These are phyloP conservation scores for Prototheca stagnorum DNA, from an alignment of 163 green algal species.

Conservation along the genomic window DNA sequence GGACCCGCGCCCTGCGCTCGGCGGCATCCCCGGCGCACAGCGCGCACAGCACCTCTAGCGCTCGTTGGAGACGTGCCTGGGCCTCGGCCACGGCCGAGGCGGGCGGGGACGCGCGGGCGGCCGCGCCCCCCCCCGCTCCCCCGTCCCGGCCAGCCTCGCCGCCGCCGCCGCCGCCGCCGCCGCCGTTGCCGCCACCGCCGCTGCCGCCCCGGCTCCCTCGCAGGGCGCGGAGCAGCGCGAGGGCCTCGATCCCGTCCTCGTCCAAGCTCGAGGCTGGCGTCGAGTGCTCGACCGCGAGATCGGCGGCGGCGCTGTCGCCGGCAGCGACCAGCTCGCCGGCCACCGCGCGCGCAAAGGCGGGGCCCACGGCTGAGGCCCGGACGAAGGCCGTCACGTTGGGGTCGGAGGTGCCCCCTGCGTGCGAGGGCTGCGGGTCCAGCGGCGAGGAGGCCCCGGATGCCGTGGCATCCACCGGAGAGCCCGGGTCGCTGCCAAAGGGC, in stretches of 20 bases:
- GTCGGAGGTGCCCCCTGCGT: slow-evolving; percentile 7
- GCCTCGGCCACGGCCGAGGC: neutral
- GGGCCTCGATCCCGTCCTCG: no score
- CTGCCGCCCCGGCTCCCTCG: no score
- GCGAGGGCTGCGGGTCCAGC: neutral
- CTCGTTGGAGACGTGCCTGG: no score
- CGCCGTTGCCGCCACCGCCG: neutral
- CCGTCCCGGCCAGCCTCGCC: no score
- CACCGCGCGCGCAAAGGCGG: slow-evolving; percentile 18
- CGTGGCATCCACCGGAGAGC: no score
- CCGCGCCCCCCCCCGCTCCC: neutral
- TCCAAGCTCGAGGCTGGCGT: no score
- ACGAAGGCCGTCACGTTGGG: slow-evolving; percentile 16
- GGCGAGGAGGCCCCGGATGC: neutral
- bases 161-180: neutral
- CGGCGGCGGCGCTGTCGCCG: no score
- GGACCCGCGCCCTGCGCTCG: slow-evolving; percentile 40
- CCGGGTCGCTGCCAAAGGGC: neutral
- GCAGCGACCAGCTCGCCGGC: slow-evolving; percentile 17
- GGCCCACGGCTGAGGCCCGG: slow-evolving; percentile 14
- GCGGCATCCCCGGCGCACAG: slow-evolving; percentile 32
- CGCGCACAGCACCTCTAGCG: slow-evolving; percentile 25
- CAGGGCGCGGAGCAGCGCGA: no score
- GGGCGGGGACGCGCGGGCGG: neutral
- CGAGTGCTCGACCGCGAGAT: no score